phyloP scores from a whole-genome alignment of 225 moss, liverwort and hornwort genomes.

The Straminergon stramineum region DNA sequence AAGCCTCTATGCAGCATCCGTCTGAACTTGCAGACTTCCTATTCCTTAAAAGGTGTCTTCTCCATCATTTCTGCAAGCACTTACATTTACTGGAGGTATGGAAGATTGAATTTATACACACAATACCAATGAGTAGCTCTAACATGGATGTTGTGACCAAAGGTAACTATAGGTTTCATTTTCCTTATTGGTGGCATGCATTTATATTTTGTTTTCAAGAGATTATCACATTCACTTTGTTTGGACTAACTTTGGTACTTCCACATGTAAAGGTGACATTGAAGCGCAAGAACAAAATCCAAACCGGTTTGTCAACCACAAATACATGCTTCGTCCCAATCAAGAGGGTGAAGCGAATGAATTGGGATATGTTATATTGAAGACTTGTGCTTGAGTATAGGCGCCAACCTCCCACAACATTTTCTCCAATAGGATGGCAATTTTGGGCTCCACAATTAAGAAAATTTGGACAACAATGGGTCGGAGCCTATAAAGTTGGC shows the following conservation, averaged over 20 bases:
- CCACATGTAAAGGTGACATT: background rate
- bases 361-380: background rate
- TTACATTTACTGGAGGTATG: background rate
- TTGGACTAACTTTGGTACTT: background rate
- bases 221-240: background rate
- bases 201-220: background rate
- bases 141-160: background rate
- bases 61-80: fast-evolving
- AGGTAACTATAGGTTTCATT: background rate
- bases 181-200: background rate
- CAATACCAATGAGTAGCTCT: background rate
- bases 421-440: background rate
- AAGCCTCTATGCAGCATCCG: fast-evolving
- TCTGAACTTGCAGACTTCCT: background rate
- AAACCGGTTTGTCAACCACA: background rate
- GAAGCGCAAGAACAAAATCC: background rate
- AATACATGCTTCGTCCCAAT: background rate
- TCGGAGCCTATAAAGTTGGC: background rate
- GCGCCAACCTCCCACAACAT: background rate
- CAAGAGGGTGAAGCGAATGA: background rate
- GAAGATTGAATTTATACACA: background rate
- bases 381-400: background rate
- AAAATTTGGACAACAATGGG: background rate
- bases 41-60: background rate
- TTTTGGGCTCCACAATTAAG: background rate